Evolutionary conservation across 2,329 filamentous ascomycete genomes (phyloP).

Genomic region (Parastagonospora nodorum): DNA sequence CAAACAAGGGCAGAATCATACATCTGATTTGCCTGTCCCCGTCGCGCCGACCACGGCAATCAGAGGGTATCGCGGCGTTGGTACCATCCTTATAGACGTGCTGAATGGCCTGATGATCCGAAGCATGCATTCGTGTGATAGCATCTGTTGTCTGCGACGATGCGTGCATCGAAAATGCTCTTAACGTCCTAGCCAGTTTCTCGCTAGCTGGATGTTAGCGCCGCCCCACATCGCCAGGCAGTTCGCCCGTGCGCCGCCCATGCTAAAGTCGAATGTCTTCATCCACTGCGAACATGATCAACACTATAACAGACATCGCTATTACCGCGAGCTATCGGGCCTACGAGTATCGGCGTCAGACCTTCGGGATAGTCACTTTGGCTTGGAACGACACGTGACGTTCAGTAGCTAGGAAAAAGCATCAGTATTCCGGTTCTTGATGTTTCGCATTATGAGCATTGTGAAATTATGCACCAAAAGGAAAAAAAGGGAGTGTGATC

Average conservation of each 20-base stretch:
- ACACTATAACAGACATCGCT: no score
- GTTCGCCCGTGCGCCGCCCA: background rate
- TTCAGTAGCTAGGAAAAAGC: no score
- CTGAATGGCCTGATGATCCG: slow-evolving; percentile 21
- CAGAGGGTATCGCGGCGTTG: slow-evolving; percentile 58
- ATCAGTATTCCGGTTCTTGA: no score
- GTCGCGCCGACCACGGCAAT: slow-evolving; percentile 87
- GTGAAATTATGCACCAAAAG: no score
- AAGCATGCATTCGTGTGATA: slow-evolving; percentile 28
- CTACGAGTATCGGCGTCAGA: no score
- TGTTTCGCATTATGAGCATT: no score
- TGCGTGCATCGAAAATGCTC: background rate
- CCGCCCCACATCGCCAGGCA: background rate
- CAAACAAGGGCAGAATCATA: slow-evolving; percentile 47
- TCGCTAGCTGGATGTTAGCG: background rate
- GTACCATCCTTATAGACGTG: slow-evolving; percentile 26
- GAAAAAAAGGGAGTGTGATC: no score
- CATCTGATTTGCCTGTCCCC: slow-evolving; percentile 91
- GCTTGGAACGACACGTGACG: no score
- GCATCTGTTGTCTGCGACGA: background rate
- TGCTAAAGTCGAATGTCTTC: no score
- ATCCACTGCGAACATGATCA: no score
- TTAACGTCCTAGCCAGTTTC: background rate
- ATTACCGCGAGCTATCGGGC: no score
- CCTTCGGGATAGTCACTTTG: no score